A percentile compares a stretch with the other conserved stretches of the same genome.
phyloP scores from a whole-genome alignment of 441 rosid species.

The Populus hybrid region DNA sequence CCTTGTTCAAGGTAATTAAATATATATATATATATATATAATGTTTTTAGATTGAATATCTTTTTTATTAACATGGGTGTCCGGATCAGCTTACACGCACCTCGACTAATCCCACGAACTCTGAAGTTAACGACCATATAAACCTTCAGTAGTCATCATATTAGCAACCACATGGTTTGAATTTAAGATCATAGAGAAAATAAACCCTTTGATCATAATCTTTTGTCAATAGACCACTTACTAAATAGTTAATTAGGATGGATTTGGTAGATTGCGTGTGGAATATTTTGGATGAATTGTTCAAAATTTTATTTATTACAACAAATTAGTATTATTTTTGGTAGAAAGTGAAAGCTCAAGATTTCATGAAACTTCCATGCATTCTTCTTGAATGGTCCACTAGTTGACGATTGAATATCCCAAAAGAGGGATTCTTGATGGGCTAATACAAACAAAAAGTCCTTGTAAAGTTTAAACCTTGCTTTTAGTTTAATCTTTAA shows the following conservation, averaged over 20 bases:
- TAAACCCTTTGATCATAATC: too few relatives aligned
- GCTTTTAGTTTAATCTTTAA: not conserved
- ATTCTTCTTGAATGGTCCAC: constrained; percentile 19
- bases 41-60: too few relatives aligned
- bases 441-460: constrained; percentile 24
- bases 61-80: too few relatives aligned
- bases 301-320: not conserved
- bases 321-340: not conserved
- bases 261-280: constrained; percentile 18
- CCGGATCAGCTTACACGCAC: too few relatives aligned
- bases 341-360: constrained; percentile 18
- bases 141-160: fast-evolving
- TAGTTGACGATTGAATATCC: constrained; percentile 23
- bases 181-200: too few relatives aligned
- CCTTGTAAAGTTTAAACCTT: constrained; percentile 1
- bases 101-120: too few relatives aligned
- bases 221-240: too few relatives aligned
- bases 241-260: too few relatives aligned
- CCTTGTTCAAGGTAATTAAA: not conserved
- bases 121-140: too few relatives aligned
- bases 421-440: not conserved
- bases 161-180: too few relatives aligned
- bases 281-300: constrained; percentile 4
- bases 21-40: too few relatives aligned
- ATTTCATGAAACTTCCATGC: constrained; percentile 27